These are phyloP conservation scores for Nicotiana tomentosiformis DNA, from an alignment of 257 asterid genomes.

Conservation along the genomic window DNA sequence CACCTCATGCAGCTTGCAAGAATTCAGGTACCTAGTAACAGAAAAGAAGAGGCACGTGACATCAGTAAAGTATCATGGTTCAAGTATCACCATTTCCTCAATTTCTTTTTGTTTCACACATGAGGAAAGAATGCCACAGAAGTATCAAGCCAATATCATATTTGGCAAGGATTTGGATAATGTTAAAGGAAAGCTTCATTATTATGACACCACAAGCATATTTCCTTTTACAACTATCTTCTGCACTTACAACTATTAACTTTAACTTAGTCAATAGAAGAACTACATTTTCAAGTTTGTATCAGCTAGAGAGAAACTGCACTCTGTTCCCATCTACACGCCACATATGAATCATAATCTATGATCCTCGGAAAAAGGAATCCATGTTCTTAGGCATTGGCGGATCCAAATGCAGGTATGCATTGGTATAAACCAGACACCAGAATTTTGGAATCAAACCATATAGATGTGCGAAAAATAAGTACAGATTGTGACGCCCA, in stretches of 20 bases:
- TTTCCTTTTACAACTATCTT: background rate
- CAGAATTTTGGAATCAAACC: no score
- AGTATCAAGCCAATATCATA: background rate
- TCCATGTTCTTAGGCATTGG: background rate
- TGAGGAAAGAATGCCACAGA: background rate
- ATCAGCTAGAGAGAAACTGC: background rate
- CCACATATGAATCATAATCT: background rate
- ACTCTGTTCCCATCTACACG: background rate
- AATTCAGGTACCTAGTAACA: conserved; percentile 20
- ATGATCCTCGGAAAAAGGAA: background rate
- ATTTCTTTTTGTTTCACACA: background rate
- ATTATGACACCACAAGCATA: background rate
- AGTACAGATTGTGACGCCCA: no score
- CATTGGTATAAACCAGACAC: no score
- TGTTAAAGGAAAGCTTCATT: background rate
- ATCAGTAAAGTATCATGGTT: background rate
- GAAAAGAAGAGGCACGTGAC: background rate
- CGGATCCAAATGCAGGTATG: no score
- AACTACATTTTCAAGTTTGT: background rate
- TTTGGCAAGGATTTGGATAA: background rate
- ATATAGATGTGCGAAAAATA: no score
- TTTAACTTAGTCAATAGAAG: background rate
- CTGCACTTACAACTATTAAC: background rate
- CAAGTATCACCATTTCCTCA: background rate
- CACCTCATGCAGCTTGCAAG: conserved; percentile 19